phyloP scores from a whole-genome alignment of 352 stramenopile species.

The Pythium dissotocum region DNA sequence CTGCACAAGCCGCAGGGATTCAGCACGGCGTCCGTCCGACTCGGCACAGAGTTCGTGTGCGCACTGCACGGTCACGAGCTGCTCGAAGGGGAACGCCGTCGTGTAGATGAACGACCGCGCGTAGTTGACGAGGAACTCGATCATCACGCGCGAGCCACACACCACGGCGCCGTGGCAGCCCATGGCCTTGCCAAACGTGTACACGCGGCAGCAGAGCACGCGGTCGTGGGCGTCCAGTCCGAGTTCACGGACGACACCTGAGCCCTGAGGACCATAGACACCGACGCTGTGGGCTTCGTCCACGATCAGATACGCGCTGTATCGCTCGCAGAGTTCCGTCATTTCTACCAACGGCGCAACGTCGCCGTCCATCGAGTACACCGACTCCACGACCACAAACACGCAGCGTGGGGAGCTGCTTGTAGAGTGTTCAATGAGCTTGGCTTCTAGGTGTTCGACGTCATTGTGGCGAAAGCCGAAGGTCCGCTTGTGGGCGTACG shows the following conservation, averaged over 20 bases:
- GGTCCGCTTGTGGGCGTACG: conserved; percentile 45
- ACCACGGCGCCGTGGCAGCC: conserved; percentile 95
- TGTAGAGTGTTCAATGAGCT: conserved; percentile 50
- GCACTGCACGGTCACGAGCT: conserved; percentile 88
- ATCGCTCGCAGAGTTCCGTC: conserved; percentile 68
- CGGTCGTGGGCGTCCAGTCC: conserved; percentile 77
- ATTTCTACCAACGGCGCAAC: conserved; percentile 90
- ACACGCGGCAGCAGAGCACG: conserved; percentile 85
- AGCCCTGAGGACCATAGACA: conserved; percentile 83
- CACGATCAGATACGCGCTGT: conserved; percentile 91
- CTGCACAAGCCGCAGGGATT: conserved; percentile 56
- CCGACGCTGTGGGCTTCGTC: conserved; percentile 97
- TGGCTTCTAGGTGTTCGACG: conserved; percentile 63
- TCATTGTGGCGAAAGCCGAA: conserved; percentile 93
- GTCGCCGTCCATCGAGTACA: conserved; percentile 99
- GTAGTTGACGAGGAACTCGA: conserved; percentile 97
- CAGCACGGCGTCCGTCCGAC: conserved; percentile 38
- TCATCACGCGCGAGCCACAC: conserved; percentile 87
- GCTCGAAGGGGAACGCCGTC: conserved; percentile 92
- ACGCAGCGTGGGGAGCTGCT: conserved; percentile 40
- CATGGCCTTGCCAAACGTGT: conserved; percentile 97
- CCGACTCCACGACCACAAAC: conserved; percentile 96
- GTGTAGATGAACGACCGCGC: conserved; percentile 97
- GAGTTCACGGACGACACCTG: conserved; percentile 64
- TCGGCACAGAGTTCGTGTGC: conserved; percentile 88